A percentile compares a stretch with the other conserved stretches of the same genome.
Conservation (phyloP, 2,329 filamentous ascomycete species). For the Knufia petricola region DNA sequence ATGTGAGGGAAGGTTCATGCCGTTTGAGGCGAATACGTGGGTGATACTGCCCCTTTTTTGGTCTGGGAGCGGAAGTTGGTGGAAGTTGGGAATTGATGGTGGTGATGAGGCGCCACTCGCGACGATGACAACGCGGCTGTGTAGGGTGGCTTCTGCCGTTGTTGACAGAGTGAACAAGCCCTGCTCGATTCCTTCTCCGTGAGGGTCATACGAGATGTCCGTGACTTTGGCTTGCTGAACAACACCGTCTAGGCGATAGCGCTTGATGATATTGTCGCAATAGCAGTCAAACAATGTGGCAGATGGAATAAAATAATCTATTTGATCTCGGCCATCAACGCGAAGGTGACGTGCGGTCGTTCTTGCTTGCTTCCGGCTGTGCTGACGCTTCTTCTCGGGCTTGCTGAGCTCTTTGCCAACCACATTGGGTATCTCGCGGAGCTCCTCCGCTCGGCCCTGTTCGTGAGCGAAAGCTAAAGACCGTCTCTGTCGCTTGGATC, state of each 20-base stretch:
- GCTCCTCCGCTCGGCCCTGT: constrained; percentile 50
- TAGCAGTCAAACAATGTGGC: constrained; percentile 53
- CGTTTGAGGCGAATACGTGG: constrained; percentile 54
- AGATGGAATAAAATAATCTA: constrained; percentile 61
- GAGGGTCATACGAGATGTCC: constrained; percentile 51
- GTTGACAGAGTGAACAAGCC: constrained; percentile 59
- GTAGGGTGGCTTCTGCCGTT: constrained; percentile 41
- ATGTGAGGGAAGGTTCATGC: constrained; percentile 45
- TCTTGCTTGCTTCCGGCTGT: constrained; percentile 30
- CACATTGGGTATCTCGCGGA: constrained; percentile 62
- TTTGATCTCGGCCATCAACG: constrained; percentile 57
- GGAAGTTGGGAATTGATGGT: constrained; percentile 14
- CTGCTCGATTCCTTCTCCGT: constrained; percentile 34
- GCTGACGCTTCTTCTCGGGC: constrained; percentile 60
- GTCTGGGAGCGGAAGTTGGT: constrained; percentile 10
- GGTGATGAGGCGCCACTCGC: constrained; percentile 60
- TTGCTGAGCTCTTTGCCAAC: constrained; percentile 75
- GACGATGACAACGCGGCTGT: constrained; percentile 56
- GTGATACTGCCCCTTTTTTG: constrained; percentile 37
- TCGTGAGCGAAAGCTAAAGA: constrained; percentile 59
- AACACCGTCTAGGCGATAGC: constrained; percentile 49
- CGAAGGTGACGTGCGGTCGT: constrained; percentile 33
- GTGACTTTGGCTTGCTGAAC: constrained; percentile 52
- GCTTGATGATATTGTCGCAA: constrained; percentile 47
- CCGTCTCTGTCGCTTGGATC: constrained; percentile 68